Conservation (phyloP, 2,329 filamentous ascomycete species). For the Venturia oleaginea region DNA sequence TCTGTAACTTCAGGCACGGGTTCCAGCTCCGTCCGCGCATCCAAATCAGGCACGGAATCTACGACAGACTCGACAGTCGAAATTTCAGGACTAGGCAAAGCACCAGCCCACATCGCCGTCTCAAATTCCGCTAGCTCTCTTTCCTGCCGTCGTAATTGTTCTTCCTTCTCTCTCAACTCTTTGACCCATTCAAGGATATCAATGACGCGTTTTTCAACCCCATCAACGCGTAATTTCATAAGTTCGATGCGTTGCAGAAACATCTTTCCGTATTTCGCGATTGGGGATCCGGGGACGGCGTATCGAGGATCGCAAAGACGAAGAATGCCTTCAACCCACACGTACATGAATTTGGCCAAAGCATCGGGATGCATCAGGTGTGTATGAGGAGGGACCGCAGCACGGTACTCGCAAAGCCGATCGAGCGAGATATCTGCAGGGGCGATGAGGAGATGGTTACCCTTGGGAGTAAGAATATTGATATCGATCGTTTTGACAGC, state of each 20-base stretch:
- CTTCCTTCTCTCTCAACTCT: slow-evolving; percentile 9
- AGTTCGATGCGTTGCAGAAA: neutral
- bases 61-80: neutral
- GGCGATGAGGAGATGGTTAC: neutral
- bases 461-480: neutral
- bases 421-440: slow-evolving; percentile 3
- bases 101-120: neutral
- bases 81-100: neutral
- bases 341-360: slow-evolving; percentile 6
- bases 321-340: slow-evolving; percentile 2
- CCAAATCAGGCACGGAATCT: neutral
- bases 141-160: neutral
- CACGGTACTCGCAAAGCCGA: neutral
- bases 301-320: neutral
- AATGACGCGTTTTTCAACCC: neutral
- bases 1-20: neutral
- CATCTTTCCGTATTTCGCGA: neutral
- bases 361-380: slow-evolving; percentile 7
- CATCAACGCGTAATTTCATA: neutral
- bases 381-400: neutral
- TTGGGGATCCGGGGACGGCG: neutral
- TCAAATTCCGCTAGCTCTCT: neutral
- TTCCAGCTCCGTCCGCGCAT: neutral
- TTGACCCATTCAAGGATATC: neutral
- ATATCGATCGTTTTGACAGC: neutral